Percentiles rank a stretch among this genome's conserved stretches.
Evolutionary conservation across 179 eudicot species (phyloP).

Genomic region (Pouteria campechiana): DNA sequence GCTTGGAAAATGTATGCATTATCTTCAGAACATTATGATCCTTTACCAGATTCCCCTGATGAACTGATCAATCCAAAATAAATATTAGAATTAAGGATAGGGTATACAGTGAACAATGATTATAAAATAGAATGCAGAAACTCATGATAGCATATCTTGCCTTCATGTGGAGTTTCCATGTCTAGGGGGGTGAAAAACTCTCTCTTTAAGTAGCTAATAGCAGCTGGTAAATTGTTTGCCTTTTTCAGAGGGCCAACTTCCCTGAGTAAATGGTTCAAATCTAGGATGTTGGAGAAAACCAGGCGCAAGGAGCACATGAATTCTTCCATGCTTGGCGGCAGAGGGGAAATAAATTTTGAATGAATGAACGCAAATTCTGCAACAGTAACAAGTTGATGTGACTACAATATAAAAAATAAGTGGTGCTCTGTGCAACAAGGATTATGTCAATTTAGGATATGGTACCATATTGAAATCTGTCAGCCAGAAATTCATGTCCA

Average conservation of each 20-base stretch:
- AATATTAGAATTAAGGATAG: too few relatives aligned
- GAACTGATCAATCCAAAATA: constrained; percentile 5
- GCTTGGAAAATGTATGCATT: constrained; percentile 60
- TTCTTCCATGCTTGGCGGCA: constrained; percentile 60
- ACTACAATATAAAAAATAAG: too few relatives aligned
- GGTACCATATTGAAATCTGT: too few relatives aligned
- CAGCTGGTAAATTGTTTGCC: constrained; percentile 45
- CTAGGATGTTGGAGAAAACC: constrained; percentile 52
- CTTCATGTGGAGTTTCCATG: constrained; percentile 54
- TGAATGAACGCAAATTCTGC: constrained; percentile 79
- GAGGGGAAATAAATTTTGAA: constrained; percentile 70
- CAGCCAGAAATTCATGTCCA: too few relatives aligned
- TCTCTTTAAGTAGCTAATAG: constrained; percentile 51
- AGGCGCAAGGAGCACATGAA: constrained; percentile 44
- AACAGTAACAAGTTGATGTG: too few relatives aligned
- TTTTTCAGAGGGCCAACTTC: constrained; percentile 48
- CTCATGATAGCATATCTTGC: too few relatives aligned
- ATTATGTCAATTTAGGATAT: too few relatives aligned
- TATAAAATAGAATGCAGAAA: too few relatives aligned
- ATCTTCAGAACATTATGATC: constrained; percentile 58
- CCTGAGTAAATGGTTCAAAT: constrained; percentile 66
- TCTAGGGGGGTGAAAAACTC: constrained; percentile 54
- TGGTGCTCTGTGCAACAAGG: too few relatives aligned
- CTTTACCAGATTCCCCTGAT: constrained; percentile 33
- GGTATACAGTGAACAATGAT: too few relatives aligned